Evolutionary conservation across 2,329 filamentous ascomycete species (phyloP), one percentile per base, ranked within the genome.

Genomic region (Coniochaeta prunicola): DNA sequence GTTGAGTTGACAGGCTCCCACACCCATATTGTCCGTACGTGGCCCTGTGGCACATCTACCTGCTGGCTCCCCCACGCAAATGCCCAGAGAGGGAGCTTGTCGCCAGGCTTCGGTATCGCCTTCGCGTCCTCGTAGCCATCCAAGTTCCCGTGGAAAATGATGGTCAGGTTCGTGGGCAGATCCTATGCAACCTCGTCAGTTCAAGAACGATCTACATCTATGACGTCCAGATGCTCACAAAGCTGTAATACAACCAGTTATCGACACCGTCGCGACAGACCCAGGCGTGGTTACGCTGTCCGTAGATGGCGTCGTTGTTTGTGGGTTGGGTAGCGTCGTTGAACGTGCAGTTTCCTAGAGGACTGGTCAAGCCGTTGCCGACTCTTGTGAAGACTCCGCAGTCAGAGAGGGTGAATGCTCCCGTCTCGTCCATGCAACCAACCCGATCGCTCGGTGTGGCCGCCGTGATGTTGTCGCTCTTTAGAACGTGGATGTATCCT

Each of bases 1-100:
- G 24, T 31, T 8, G 24, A n/a, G 21, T 36, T 28, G 17, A 55
- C 15, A 26, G 54, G 54, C 33, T 24, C 54, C 54, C 54, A 56
- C 54, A 56, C 5, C 33, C 33, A 56, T 13, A 42, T 19, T 13
- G 21, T 30, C 34, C 24, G 38, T 1, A 24, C 17, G 34, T 56
- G 54, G 2, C 54, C 54, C n/a, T 21, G 33, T 1, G 54, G 54
- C 3, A 56, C 54, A 19, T 42, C 54, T 21, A 42, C 17, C 54
- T 56, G 19, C 54, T 26, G 19, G 31, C 54, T 56, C 19, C 54
- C 54, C 54, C 54, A 56, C 21, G n/a, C 19, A 17, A 56, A 56
- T 21, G 17, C 9, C 54, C 54, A 56, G 17, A 56, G n/a, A 19
- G 54, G 54, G 1, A 56, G 36, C 54, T 33, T 56, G 1, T 56